These are phyloP conservation scores for Phytophthora cactorum DNA, from an alignment of 352 stramenopile species.

Conservation along the genomic window DNA sequence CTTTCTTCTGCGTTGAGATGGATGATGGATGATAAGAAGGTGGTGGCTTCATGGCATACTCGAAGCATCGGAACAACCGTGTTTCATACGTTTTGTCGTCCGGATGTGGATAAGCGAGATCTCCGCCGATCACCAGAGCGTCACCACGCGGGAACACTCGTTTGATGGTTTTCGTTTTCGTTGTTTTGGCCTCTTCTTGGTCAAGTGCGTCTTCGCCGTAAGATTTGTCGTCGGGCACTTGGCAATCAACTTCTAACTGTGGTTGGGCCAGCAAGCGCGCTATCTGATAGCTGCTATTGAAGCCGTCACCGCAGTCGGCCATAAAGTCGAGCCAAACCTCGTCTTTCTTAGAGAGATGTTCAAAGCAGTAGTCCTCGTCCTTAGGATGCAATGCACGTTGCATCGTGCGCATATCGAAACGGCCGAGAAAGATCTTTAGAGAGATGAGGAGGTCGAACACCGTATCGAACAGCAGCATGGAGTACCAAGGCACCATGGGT, in stretches of 20 bases:
- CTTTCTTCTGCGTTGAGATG: slow-evolving; percentile 88
- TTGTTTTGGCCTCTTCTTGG: slow-evolving; percentile 29
- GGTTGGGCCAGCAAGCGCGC: slow-evolving; percentile 91
- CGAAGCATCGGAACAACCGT: slow-evolving; percentile 91
- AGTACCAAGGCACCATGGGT: slow-evolving; percentile 95
- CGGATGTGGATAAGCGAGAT: slow-evolving; percentile 93
- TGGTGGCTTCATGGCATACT: slow-evolving; percentile 94
- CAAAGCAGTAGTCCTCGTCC: slow-evolving; percentile 81
- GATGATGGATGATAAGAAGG: slow-evolving; percentile 81
- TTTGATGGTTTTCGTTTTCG: slow-evolving; percentile 48
- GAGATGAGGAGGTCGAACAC: slow-evolving; percentile 93
- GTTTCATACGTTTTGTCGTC: slow-evolving; percentile 90
- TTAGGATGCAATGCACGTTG: slow-evolving; percentile 84
- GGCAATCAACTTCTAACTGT: slow-evolving; percentile 78
- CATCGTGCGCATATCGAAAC: slow-evolving; percentile 91
- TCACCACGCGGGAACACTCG: slow-evolving; percentile 85
- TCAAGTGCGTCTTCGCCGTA: slow-evolving; percentile 7
- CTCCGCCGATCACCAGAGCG: slow-evolving; percentile 90
- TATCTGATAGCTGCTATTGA: slow-evolving; percentile 95
- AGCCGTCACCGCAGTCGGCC: slow-evolving; percentile 93
- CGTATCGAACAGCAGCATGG: slow-evolving; percentile 92
- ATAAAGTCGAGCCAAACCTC: slow-evolving; percentile 96
- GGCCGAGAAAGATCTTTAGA: slow-evolving; percentile 93
- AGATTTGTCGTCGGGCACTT: slow-evolving; percentile 32
- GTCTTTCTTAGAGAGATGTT: slow-evolving; percentile 79